Conservation (phyloP, 345 rosid genomes). For the Boechera retrofracta region DNA sequence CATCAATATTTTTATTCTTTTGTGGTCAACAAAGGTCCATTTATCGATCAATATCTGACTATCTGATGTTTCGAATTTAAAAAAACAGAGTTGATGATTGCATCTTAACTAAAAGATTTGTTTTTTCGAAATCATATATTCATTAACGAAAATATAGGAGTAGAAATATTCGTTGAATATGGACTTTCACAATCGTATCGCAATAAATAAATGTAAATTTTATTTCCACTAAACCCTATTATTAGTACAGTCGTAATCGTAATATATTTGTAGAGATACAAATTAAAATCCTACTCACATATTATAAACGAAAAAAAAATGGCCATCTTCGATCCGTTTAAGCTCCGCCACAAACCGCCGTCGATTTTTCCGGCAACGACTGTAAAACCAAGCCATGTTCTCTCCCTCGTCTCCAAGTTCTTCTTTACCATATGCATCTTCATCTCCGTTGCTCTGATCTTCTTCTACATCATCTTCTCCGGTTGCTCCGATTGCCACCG, state of each 20-base stretch:
- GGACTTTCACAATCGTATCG: conserved; percentile 26
- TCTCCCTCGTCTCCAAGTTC: conserved; percentile 49
- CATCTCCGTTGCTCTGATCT: conserved; percentile 54
- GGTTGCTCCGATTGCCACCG: conserved; percentile 40
- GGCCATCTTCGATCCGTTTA: conserved; percentile 41
- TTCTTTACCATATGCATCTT: conserved; percentile 52
- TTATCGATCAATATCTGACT: too few species aligned
- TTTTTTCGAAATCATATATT: conserved; percentile 19
- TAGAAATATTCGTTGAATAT: conserved; percentile 33
- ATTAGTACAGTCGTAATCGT: not conserved
- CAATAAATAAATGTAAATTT: not conserved
- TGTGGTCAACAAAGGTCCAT: too few species aligned
- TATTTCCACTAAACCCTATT: conserved; percentile 10
- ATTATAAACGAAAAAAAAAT: not conserved
- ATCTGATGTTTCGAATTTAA: not conserved
- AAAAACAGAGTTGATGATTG: not conserved
- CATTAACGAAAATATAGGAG: conserved; percentile 30
- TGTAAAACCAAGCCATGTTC: conserved; percentile 43
- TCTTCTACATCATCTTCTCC: conserved; percentile 50
- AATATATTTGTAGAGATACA: not conserved
- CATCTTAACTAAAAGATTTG: conserved; percentile 33
- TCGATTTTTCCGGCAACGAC: conserved; percentile 41
- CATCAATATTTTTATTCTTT: too few species aligned
- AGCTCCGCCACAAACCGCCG: conserved; percentile 41
- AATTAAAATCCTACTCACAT: not conserved